A percentile compares a stretch with the other conserved stretches of the same genome.
These are phyloP conservation scores for Cornus florida DNA, from an alignment of 148 eudicot species.

Conservation along the genomic window DNA sequence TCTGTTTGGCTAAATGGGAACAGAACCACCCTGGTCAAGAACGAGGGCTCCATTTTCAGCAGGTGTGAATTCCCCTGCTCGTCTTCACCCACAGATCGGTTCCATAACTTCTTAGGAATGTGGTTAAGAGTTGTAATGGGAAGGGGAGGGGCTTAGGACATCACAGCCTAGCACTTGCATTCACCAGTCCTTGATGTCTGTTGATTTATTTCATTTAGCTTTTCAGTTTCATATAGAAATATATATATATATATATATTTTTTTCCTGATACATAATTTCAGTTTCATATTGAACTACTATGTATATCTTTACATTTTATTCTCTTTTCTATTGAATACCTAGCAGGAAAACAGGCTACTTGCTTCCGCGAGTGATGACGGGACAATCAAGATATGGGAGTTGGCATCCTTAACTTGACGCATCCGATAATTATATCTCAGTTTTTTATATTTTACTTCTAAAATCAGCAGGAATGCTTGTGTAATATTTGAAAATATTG, in stretches of 20 bases:
- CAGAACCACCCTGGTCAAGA: background rate
- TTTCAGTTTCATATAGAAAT: background rate
- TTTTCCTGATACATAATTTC: no score
- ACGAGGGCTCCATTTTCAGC: background rate
- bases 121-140: background rate
- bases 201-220: background rate
- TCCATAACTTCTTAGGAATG: background rate
- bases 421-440: background rate
- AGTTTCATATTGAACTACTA: background rate
- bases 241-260: no score
- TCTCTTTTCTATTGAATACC: background rate
- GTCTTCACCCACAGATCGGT: no score
- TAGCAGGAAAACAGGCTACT: conserved; percentile 59
- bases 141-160: no score
- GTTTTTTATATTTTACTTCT: background rate
- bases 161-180: no score
- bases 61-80: background rate
- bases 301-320: background rate
- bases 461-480: background rate
- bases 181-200: no score
- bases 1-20: background rate
- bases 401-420: conserved; percentile 32
- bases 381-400: conserved; percentile 81
- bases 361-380: conserved; percentile 89
- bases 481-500: background rate